Evolutionary conservation across 805 yeast species (phyloP), one percentile per base, ranked within the genome.

Genomic region (Barnettozyma wickerhamii): DNA sequence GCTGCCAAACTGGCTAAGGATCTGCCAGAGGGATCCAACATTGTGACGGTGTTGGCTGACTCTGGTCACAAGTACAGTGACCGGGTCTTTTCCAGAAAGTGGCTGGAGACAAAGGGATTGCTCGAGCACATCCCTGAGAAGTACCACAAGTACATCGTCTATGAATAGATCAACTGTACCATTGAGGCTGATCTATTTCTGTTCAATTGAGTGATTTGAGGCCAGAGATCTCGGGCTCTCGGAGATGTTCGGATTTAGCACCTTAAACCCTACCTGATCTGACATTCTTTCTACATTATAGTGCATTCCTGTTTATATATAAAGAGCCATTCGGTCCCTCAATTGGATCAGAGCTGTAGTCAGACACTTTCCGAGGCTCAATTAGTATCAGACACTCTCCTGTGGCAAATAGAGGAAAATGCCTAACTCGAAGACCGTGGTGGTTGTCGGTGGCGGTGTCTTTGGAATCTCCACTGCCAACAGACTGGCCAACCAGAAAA

Each of bases 1-100:
- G 96, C 97, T 13, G 69, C 72, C 33, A 76, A 79, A 56, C 80
- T 86, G 15, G 96, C 96, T 3, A 63, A 79, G 61, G 57, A 66
- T 6, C 71, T 88, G 38, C 96, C 96, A 3, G 88, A 84, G 52
- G 78, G 79, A 23, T 67, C 84, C 10, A 89, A 86, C 46, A 84
- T 90, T 19, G 96, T 86, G 23, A 90, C 97, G 0, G 73, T 90
- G n/a, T 67, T 90, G 47, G 85, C 93, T 38, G 97, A 90, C 59
- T 80, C 93, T 19, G 95, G 95, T 30, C 95, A 88, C 61, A 84
- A 90, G 54, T 90, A 90, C 55, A 79, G 89, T 14, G 90, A 84
- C 48, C 69, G 95, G 40, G 66, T 89, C 30, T 90, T 90, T 65
- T 79, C 89, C 50, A 74, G 74, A 59, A 68, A 68, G 40, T 89